A percentile compares a stretch with the other conserved stretches of the same genome.
These are phyloP conservation scores for Lasiodiplodia hormozganensis DNA, from an alignment of 2,329 filamentous ascomycete species.

Conservation along the genomic window DNA sequence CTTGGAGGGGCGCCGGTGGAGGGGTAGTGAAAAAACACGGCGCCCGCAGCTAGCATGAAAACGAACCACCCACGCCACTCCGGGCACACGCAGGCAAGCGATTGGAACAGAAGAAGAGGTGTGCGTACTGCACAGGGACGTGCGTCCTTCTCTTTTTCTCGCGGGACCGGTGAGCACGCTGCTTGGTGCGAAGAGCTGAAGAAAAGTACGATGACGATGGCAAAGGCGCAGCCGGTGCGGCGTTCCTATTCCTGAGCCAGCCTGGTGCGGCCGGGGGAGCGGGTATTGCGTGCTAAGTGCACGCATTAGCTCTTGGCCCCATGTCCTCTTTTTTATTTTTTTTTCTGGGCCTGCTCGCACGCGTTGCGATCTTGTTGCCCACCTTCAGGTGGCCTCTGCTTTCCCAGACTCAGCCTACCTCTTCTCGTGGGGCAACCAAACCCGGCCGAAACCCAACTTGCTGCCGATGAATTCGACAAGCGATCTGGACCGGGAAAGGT, in stretches of 20 bases:
- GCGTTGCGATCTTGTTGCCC: neutral
- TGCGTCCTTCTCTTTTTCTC: neutral
- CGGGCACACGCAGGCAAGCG: neutral
- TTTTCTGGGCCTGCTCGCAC: neutral
- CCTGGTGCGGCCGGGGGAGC: constrained; percentile 25
- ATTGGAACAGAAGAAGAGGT: neutral
- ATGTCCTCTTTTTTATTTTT: constrained; percentile 10
- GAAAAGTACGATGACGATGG: constrained; percentile 18
- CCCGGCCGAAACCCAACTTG: neutral
- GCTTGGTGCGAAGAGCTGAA: constrained; percentile 4
- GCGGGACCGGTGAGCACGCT: constrained; percentile 5
- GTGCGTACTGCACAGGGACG: neutral
- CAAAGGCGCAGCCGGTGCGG: neutral
- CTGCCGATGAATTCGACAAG: neutral
- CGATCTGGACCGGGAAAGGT: constrained; percentile 12
- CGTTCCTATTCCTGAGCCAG: constrained; percentile 22
- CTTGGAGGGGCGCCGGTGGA: neutral
- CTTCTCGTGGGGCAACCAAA: neutral
- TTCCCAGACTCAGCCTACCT: neutral
- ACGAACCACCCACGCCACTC: too few species aligned
- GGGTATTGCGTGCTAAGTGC: constrained; percentile 23
- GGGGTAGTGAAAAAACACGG: neutral
- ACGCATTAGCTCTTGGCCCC: constrained; percentile 18
- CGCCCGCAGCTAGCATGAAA: neutral
- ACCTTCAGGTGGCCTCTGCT: constrained; percentile 7